A percentile compares a stretch with the other conserved stretches of the same genome.
Evolutionary conservation across 2,329 filamentous ascomycete species (phyloP).

Genomic region (Fusarium longipes): DNA sequence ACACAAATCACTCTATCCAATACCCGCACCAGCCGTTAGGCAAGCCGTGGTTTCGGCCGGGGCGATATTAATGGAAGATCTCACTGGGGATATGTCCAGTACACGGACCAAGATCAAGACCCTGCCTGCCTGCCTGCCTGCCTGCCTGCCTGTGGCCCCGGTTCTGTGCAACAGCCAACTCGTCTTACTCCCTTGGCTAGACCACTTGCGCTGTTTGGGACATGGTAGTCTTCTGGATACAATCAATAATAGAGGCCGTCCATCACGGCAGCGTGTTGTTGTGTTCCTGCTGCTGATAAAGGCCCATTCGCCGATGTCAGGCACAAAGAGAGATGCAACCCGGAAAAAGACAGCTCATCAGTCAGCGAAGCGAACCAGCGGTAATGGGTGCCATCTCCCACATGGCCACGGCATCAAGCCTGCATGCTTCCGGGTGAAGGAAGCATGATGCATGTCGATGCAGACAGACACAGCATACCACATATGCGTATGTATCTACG

Average conservation of each 20-base stretch:
- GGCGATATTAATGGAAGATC: conserved; percentile 29
- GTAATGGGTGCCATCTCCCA: conserved; percentile 19
- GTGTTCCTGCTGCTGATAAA: background rate
- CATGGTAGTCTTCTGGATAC: background rate
- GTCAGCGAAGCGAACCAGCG: conserved; percentile 2
- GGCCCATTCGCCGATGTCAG: conserved; percentile 11
- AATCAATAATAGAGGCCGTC: conserved; percentile 6
- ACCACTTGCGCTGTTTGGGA: conserved; percentile 5
- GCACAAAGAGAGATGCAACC: conserved; percentile 15
- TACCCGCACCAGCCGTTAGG: conserved; percentile 25
- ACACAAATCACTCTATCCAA: conserved; percentile 29
- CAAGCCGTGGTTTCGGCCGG: conserved; percentile 21
- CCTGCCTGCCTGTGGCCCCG: conserved; percentile 10
- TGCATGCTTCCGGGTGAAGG: conserved; percentile 23
- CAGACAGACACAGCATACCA: conserved; percentile 25
- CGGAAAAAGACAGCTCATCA: conserved; percentile 34
- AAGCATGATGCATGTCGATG: conserved; percentile 28
- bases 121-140: background rate
- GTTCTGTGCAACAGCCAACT: conserved; percentile 22
- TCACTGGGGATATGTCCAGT: conserved; percentile 9
- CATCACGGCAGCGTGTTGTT: conserved; percentile 26
- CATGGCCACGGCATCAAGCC: conserved; percentile 19
- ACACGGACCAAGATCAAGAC: conserved; percentile 11
- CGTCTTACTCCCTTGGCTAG: conserved; percentile 14
- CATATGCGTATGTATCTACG: conserved; percentile 12